Evolutionary conservation across 371 early-diverging fungal species (phyloP).

Genomic region (Syncephalastrum monosporum): DNA sequence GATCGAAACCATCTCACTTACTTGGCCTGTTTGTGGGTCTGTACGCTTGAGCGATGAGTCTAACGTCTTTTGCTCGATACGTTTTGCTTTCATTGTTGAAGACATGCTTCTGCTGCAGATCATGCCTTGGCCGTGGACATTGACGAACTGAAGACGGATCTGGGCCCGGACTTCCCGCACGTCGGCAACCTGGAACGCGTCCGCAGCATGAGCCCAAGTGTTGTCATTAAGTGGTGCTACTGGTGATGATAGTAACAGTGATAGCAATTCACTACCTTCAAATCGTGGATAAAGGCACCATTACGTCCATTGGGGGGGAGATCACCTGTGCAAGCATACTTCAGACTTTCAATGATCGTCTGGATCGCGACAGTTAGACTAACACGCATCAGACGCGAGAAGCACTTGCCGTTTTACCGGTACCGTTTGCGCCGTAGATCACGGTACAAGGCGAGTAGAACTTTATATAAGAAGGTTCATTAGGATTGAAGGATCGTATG

Average conservation of each 20-base stretch:
- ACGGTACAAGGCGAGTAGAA: slow-evolving; percentile 96
- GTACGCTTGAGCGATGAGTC: slow-evolving; percentile 75
- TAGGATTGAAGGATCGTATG: slow-evolving; percentile 94
- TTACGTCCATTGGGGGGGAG: slow-evolving; percentile 94
- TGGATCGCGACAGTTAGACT: slow-evolving; percentile 16
- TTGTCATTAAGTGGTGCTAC: not conserved
- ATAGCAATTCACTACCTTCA: slow-evolving; percentile 63
- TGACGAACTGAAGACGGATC: slow-evolving; percentile 86
- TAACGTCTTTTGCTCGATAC: slow-evolving; percentile 77
- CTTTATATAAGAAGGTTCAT: slow-evolving; percentile 76
- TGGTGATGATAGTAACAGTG: no score
- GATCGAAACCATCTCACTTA: slow-evolving; percentile 15
- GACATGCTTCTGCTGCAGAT: slow-evolving; percentile 81
- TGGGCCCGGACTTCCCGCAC: slow-evolving; percentile 93
- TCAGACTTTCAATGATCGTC: slow-evolving; percentile 98
- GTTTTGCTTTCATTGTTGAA: slow-evolving; percentile 69
- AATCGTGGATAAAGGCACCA: slow-evolving; percentile 97
- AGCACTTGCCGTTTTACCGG: slow-evolving; percentile 89
- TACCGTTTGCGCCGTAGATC: slow-evolving; percentile 98
- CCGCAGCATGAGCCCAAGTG: not conserved
- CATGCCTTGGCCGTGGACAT: slow-evolving; percentile 75
- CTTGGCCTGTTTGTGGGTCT: slow-evolving; percentile 64
- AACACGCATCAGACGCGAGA: not conserved
- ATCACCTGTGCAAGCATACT: slow-evolving; percentile 97
- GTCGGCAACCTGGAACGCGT: slow-evolving; percentile 65